phyloP scores from a whole-genome alignment of 1,284 basidiomycete genomes.

The Ustilago xerochloae region DNA sequence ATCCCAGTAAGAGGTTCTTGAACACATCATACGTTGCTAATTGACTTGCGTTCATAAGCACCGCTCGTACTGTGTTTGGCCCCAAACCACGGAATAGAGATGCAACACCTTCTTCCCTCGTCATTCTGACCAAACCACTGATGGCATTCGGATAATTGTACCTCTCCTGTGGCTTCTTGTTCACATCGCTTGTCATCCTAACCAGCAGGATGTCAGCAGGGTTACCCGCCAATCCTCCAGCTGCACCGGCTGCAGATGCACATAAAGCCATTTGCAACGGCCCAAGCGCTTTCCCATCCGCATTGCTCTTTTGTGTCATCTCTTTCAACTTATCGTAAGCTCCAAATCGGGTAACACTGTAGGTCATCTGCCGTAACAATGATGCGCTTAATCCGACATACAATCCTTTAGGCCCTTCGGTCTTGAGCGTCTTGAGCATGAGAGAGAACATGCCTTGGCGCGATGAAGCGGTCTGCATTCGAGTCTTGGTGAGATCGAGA shows the following conservation, averaged over 20 bases:
- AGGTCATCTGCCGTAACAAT: slow-evolving; percentile 66
- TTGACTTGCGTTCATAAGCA: slow-evolving; percentile 71
- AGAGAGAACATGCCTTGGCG: slow-evolving; percentile 53
- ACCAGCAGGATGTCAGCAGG: slow-evolving; percentile 72
- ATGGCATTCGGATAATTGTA: slow-evolving; percentile 69
- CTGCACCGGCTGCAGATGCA: slow-evolving; percentile 59
- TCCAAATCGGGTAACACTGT: slow-evolving; percentile 63
- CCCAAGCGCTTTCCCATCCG: slow-evolving; percentile 32
- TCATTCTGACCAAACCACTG: slow-evolving; percentile 70
- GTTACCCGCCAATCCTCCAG: slow-evolving; percentile 63
- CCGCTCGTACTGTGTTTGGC: slow-evolving; percentile 71
- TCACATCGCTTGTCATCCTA: slow-evolving; percentile 69
- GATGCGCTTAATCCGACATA: slow-evolving; percentile 65
- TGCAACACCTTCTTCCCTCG: slow-evolving; percentile 70
- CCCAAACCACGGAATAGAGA: slow-evolving; percentile 70
- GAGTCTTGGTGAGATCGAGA: slow-evolving; percentile 67
- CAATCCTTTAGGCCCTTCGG: slow-evolving; percentile 55
- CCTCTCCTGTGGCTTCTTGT: slow-evolving; percentile 56
- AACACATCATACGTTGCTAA: slow-evolving; percentile 71
- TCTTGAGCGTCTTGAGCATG: slow-evolving; percentile 48
- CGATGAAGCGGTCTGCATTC: slow-evolving; percentile 66
- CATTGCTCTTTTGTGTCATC: slow-evolving; percentile 18
- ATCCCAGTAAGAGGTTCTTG: slow-evolving; percentile 70
- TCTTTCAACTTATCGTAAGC: slow-evolving; percentile 65
- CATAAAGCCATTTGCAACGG: slow-evolving; percentile 53